Conservation (phyloP, 495 filamentous ascomycete species). For the Hypomontagnella monticulosa region DNA sequence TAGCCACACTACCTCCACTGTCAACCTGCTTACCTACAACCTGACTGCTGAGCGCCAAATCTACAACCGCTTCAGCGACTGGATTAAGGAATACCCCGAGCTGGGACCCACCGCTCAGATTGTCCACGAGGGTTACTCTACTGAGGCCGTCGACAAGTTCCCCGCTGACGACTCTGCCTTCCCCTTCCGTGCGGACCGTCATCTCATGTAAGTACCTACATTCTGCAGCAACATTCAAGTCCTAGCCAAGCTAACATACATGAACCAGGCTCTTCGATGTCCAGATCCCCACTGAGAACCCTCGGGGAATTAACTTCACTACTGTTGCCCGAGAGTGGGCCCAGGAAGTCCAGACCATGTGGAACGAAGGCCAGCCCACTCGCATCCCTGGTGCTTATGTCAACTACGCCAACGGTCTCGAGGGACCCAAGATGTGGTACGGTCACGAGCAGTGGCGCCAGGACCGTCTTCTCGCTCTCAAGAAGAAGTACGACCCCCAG, state of each 20-base stretch:
- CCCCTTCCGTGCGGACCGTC: background rate
- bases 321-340: background rate
- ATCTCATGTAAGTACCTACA: background rate
- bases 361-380: conserved; percentile 19
- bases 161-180: conserved; percentile 1
- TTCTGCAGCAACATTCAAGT: too few species aligned
- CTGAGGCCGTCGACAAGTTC: conserved; percentile 37
- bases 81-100: conserved; percentile 16
- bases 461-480: conserved; percentile 55
- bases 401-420: conserved; percentile 62
- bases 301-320: background rate
- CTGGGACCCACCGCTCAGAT: conserved; percentile 28
- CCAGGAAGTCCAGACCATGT: background rate
- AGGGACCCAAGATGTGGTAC: conserved; percentile 52
- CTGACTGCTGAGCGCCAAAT: conserved; percentile 34
- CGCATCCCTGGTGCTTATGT: conserved; percentile 49
- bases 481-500: conserved; percentile 65
- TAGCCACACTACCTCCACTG: background rate
- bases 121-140: conserved; percentile 53
- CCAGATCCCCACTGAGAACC: background rate
- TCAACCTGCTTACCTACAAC: conserved; percentile 33
- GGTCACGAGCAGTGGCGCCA: conserved; percentile 61
- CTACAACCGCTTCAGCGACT: conserved; percentile 31
- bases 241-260: too few species aligned
- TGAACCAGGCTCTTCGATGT: background rate